A percentile compares a stretch with the other conserved stretches of the same genome.
Conservation (phyloP, 2,329 filamentous ascomycete genomes). For the Arthrinium phaeospermum region DNA sequence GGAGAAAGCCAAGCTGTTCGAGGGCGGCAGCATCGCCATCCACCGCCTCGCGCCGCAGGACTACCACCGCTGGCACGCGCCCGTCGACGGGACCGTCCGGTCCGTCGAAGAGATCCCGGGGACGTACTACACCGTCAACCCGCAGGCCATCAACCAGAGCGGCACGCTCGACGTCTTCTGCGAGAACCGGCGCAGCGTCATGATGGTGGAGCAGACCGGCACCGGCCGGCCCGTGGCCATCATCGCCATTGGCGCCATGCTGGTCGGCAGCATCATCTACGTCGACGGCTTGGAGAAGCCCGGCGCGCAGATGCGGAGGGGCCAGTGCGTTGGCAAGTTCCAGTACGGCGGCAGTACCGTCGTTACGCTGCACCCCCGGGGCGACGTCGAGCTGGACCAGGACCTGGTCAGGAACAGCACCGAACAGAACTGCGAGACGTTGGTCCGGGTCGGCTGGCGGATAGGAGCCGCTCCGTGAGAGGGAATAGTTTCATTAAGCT, state of each 20-base stretch:
- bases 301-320: neutral
- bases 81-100: neutral
- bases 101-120: neutral
- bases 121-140: neutral
- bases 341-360: slow-evolving; percentile 7
- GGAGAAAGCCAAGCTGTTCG: neutral
- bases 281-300: neutral
- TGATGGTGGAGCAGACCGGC: neutral
- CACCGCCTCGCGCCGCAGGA: neutral
- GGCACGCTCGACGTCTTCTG: slow-evolving; percentile 7
- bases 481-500: no score
- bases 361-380: neutral
- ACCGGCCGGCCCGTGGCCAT: neutral
- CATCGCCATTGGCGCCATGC: neutral
- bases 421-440: slow-evolving; percentile 5
- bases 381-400: neutral
- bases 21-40: slow-evolving; percentile 3
- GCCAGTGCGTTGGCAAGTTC: slow-evolving; percentile 2
- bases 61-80: slow-evolving; percentile 12
- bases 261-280: slow-evolving; percentile 1
- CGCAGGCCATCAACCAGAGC: neutral
- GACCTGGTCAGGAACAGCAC: neutral
- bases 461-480: neutral
- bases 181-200: slow-evolving; percentile 7
- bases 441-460: neutral